Percentiles rank a stretch among this genome's conserved stretches.
Conservation (phyloP, 78 protist genomes). For the Protostelium mycophagum region DNA sequence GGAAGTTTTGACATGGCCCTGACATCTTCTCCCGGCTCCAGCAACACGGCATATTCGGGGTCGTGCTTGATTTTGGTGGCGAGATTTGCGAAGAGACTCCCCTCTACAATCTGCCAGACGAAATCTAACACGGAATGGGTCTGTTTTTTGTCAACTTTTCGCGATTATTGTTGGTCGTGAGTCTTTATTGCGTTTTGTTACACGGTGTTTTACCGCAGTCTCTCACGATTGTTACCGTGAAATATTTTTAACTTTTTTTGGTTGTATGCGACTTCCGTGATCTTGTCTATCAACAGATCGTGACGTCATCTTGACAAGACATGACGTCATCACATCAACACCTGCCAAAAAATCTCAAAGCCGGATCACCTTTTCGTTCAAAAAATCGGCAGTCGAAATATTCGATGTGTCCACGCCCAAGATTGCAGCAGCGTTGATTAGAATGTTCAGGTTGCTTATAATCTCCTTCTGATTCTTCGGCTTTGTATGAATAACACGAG, state of each 20-base stretch:
- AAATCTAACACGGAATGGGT: conserved; percentile 75
- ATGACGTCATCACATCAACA: neutral
- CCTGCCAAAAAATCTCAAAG: neutral
- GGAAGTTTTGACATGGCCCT: conserved; percentile 59
- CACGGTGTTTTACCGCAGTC: no score
- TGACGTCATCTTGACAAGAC: no score
- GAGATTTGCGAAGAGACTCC: conserved; percentile 55
- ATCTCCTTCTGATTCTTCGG: neutral
- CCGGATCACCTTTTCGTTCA: neutral
- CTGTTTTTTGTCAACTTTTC: neutral
- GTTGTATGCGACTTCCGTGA: no score
- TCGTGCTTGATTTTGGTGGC: conserved; percentile 36
- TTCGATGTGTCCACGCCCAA: neutral
- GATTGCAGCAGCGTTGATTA: neutral
- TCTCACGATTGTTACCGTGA: no score
- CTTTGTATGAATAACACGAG: neutral
- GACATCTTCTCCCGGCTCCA: conserved; percentile 81
- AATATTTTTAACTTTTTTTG: no score
- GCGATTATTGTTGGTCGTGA: no score
- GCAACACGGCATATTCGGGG: conserved; percentile 84
- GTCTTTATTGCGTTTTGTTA: no score
- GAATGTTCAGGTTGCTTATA: neutral
- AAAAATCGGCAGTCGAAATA: neutral
- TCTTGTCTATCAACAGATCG: no score
- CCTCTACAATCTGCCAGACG: conserved; percentile 90